A percentile compares a stretch with the other conserved stretches of the same genome.
Evolutionary conservation across 179 eudicot species (phyloP).

Genomic region (Drosera spatulata): DNA sequence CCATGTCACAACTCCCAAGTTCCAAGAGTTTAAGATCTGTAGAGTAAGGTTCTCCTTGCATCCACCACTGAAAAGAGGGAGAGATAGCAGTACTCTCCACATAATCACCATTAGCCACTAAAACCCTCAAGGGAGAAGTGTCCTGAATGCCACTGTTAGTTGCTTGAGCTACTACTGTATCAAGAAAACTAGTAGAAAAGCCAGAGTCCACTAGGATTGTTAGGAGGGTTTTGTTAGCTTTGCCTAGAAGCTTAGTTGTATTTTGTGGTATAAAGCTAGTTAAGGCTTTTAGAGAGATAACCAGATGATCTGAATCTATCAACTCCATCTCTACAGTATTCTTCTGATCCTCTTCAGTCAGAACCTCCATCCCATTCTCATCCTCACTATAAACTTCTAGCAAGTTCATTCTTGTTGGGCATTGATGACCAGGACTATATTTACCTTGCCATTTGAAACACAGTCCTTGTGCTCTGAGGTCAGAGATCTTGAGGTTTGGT

Average conservation of each 20-base stretch:
- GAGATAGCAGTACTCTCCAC: not conserved
- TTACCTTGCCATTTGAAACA: not conserved
- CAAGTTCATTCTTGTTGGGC: not conserved
- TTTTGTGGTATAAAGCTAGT: not conserved
- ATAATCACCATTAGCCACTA: not conserved
- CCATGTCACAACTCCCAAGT: no score
- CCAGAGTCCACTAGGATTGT: not conserved
- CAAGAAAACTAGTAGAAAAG: not conserved
- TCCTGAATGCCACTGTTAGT: not conserved
- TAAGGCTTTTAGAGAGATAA: not conserved
- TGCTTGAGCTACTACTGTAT: not conserved
- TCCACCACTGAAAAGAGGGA: no score
- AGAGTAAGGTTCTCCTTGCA: not conserved
- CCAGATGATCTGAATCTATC: not conserved
- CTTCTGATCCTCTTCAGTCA: not conserved
- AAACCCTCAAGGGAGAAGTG: not conserved
- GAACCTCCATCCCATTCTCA: not conserved
- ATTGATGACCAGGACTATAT: not conserved
- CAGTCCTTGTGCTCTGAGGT: not conserved
- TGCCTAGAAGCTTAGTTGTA: not conserved
- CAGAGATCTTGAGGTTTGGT: no score
- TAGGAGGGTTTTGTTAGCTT: not conserved
- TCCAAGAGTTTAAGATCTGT: not conserved
- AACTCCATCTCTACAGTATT: not conserved
- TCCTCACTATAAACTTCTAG: not conserved